Percentiles rank a stretch among this genome's conserved stretches.
Conservation (phyloP, 805 yeast genomes). For the Pichia californica region DNA sequence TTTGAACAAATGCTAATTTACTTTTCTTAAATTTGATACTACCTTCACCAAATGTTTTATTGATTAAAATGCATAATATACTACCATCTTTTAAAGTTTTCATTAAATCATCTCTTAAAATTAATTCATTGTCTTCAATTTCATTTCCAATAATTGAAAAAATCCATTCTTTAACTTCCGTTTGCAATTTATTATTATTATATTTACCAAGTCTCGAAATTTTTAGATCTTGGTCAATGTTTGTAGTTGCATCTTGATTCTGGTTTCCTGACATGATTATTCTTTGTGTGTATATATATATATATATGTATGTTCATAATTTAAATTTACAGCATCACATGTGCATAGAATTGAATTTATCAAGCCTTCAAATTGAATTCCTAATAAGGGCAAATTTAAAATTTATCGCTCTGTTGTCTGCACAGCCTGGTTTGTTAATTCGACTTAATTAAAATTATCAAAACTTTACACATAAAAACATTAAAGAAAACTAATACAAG, state of each 20-base stretch:
- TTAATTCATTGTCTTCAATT: constrained; percentile 16
- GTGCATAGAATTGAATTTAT: no score
- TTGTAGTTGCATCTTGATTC: constrained; percentile 31
- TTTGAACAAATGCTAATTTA: constrained; percentile 69
- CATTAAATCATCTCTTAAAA: constrained; percentile 41
- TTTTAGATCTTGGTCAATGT: constrained; percentile 57
- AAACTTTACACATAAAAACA: no score
- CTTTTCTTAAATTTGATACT: constrained; percentile 49
- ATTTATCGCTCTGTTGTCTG: no score
- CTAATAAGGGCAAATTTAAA: no score
- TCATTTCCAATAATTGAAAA: constrained; percentile 28
- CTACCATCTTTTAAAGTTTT: constrained; percentile 58
- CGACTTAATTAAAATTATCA: no score
- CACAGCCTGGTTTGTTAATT: no score
- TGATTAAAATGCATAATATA: constrained; percentile 41
- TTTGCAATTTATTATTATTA: constrained; percentile 26
- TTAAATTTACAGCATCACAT: no score
- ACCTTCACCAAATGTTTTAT: constrained; percentile 33
- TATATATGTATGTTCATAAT: no score
- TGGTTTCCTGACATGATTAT: background rate
- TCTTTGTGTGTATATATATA: no score
- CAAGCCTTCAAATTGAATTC: no score
- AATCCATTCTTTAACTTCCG: constrained; percentile 48
- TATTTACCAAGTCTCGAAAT: constrained; percentile 49
- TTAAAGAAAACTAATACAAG: no score